These are phyloP conservation scores for Rhodotorula sp. DNA, from an alignment of 1,284 basidiomycete species.

Conservation along the genomic window DNA sequence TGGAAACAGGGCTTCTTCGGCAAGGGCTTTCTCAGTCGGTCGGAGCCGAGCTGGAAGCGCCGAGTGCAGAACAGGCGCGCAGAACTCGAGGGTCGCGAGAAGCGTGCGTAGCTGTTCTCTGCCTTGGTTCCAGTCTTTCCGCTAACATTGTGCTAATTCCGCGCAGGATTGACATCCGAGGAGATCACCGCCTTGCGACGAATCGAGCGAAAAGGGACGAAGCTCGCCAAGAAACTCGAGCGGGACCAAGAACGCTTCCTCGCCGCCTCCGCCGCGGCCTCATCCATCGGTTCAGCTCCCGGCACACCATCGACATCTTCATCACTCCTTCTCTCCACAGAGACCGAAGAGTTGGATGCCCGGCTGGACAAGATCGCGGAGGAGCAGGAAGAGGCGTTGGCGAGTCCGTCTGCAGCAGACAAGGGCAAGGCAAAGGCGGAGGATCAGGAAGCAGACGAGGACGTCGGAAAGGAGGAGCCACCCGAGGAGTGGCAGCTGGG, in stretches of 20 bases:
- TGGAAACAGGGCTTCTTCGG: conserved; percentile 96
- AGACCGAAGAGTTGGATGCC: conserved; percentile 5
- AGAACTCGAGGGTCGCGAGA: conserved; percentile 54
- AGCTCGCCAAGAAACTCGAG: conserved; percentile 61
- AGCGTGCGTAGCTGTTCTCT: conserved; percentile 51
- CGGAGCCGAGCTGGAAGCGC: conserved; percentile 85
- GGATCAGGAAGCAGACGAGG: conserved; percentile 35
- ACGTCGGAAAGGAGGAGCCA: conserved; percentile 48
- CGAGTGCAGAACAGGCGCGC: conserved; percentile 64
- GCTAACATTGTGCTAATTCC: not conserved
- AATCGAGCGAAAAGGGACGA: conserved; percentile 82
- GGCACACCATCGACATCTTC: conserved; percentile 41
- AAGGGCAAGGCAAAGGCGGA: not conserved
- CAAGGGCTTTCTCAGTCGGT: conserved; percentile 87
- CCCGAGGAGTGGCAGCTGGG: conserved; percentile 50
- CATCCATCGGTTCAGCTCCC: conserved; percentile 48
- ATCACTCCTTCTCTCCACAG: not conserved
- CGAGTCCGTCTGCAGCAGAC: conserved; percentile 26
- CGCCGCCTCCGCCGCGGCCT: conserved; percentile 70
- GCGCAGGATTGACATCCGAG: conserved; percentile 70
- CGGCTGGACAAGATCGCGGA: conserved; percentile 25
- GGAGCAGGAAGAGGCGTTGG: conserved; percentile 49
- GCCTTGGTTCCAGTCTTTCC: not conserved
- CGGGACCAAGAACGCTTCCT: conserved; percentile 69
- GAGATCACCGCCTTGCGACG: conserved; percentile 81